Conservation (phyloP, 2,329 filamentous ascomycete species). For the Aureobasidium sp. region DNA sequence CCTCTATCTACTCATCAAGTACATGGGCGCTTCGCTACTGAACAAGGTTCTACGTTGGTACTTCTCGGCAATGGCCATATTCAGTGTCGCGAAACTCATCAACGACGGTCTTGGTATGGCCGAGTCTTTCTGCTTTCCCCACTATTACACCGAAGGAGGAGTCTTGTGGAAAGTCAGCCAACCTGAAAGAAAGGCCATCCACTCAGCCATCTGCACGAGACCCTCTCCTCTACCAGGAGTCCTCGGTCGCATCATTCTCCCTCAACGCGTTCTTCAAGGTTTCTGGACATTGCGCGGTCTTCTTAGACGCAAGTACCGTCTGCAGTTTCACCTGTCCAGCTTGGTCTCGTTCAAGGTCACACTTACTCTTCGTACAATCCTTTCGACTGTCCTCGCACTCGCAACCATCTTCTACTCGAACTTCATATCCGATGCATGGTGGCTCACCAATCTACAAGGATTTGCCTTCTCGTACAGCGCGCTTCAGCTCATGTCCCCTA, state of each 20-base stretch:
- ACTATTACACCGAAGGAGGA: slow-evolving; percentile 50
- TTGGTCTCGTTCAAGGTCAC: slow-evolving; percentile 39
- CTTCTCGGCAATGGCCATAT: slow-evolving; percentile 71
- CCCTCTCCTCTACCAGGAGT: slow-evolving; percentile 45
- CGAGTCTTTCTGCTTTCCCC: slow-evolving; percentile 64
- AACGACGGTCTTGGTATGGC: slow-evolving; percentile 61
- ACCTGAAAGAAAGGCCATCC: slow-evolving; percentile 1
- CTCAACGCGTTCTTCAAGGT: slow-evolving; percentile 25
- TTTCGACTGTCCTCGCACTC: slow-evolving; percentile 49
- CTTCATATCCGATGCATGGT: slow-evolving; percentile 53
- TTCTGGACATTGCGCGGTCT: slow-evolving; percentile 42
- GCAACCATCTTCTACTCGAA: slow-evolving; percentile 56
- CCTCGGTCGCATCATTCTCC: slow-evolving; percentile 40
- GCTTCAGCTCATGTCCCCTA: slow-evolving; percentile 77
- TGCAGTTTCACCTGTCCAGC: slow-evolving; percentile 39
- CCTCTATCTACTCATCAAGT: slow-evolving; percentile 84
- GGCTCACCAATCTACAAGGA: slow-evolving; percentile 76
- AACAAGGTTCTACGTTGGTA: slow-evolving; percentile 79
- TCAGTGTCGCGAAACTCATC: slow-evolving; percentile 63
- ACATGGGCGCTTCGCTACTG: slow-evolving; percentile 70
- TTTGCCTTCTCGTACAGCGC: slow-evolving; percentile 80
- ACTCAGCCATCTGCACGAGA: slow-evolving; percentile 16
- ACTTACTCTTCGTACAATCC: slow-evolving; percentile 44
- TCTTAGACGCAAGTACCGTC: slow-evolving; percentile 41
- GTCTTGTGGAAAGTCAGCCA: slow-evolving; percentile 36